Evolutionary conservation across 768 basidiomycete genomes (phyloP), one percentile per base, ranked within the genome.

Genomic region (Imleria badia): DNA sequence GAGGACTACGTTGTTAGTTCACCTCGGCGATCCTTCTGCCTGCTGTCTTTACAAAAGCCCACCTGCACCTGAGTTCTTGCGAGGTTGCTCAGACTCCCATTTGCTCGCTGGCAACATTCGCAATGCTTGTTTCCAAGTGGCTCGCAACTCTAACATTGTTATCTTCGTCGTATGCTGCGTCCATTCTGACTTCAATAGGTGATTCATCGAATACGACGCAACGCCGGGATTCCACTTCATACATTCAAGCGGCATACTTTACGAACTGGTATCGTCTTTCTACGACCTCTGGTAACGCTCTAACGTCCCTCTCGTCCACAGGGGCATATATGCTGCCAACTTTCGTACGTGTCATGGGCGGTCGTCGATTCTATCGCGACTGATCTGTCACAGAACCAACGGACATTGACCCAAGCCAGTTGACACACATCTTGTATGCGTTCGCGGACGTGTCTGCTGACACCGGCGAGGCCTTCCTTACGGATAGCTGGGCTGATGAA

Each of bases 401-500:
- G 20, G 80, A 87, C 54, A 83, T 89, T 52, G 76, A 77, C 42
- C 68, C 83, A 10, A 70, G 73, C 4, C 74, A 78, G 36, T 74
- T 94, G 59, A 91, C 89, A 7, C 89, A 89, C 75, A 81, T 92
- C 62, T 72, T 90, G 17, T 92, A 92, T 61, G 79, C 89, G 3
- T 94, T 94, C 65, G 90, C 87, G 43, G 89, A 92, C 67, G 80
- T 85, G 35, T 78, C 81, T 50, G 67, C 83, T 8, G 72, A 75
- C 41, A 80, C 82, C 0, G 90, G 91, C 13, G 66, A 72, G 17
- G 86, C 91, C 59, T 71, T 67, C 14, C 76, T 92, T 19, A 87
- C 86, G 3, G 91, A 92, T 64, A 65, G 76, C 10, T 92, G 87
- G 69, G 87, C 89, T 5, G 91, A 94, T 65, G 76, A 83, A 65